Conservation (phyloP, 106 monocot species). For the Amphibolis antarctica region DNA sequence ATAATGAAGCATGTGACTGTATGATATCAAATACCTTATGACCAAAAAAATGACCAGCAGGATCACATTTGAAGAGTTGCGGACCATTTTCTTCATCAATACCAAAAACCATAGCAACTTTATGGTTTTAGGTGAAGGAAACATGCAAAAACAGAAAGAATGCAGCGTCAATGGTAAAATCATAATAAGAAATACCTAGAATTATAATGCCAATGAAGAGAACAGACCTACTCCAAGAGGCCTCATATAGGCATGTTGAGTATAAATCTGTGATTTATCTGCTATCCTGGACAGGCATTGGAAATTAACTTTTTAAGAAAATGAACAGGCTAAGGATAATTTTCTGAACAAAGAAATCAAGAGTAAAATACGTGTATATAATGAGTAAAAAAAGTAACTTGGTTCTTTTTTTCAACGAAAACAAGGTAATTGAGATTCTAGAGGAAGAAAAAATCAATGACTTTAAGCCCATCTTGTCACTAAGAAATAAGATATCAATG, state of each 20-base stretch:
- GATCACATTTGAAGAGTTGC: slow-evolving; percentile 97
- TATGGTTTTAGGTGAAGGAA: slow-evolving; percentile 1
- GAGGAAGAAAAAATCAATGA: too few relatives aligned
- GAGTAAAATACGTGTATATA: too few relatives aligned
- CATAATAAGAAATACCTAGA: not conserved
- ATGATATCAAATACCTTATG: slow-evolving; percentile 57
- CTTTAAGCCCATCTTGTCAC: too few relatives aligned
- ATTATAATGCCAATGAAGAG: slow-evolving; percentile 3
- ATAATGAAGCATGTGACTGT: not conserved
- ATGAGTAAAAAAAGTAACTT: too few relatives aligned
- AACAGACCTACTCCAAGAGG: slow-evolving; percentile 94
- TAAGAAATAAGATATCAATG: too few relatives aligned
- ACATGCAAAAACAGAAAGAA: not conserved
- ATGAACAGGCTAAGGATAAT: not conserved
- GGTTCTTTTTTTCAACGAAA: too few relatives aligned
- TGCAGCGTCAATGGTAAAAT: not conserved
- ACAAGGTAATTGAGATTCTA: too few relatives aligned
- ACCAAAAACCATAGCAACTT: slow-evolving; percentile 92
- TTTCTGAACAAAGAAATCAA: not conserved
- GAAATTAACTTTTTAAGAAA: slow-evolving; percentile 1
- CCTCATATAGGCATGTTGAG: slow-evolving; percentile 99
- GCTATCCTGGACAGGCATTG: slow-evolving; percentile 68
- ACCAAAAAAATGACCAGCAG: slow-evolving; percentile 98
- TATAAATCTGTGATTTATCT: slow-evolving; percentile 93
- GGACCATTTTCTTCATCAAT: slow-evolving; percentile 98